A percentile compares a stretch with the other conserved stretches of the same genome.
Conservation (phyloP, 305 asterid genomes). For the Fraxinus angustifolia region DNA sequence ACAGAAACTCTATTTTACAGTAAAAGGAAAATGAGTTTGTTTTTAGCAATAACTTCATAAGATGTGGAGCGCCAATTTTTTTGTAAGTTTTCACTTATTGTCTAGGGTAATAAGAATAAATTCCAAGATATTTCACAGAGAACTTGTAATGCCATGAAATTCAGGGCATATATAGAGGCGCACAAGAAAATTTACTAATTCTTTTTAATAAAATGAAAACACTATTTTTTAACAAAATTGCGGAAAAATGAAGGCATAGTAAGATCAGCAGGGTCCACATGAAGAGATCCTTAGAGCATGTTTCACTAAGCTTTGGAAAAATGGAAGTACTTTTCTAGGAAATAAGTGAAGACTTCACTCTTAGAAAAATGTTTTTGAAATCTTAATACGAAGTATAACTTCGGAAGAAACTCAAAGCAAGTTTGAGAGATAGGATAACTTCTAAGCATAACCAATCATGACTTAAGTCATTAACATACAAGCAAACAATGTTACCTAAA, state of each 20-base stretch:
- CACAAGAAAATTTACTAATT: not conserved
- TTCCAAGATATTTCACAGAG: not conserved
- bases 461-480: not conserved
- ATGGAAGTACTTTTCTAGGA: not conserved
- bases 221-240: not conserved
- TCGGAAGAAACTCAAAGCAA: not conserved
- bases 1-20: not conserved
- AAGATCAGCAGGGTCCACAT: not conserved
- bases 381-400: not conserved
- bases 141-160: not conserved
- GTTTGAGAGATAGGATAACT: not conserved
- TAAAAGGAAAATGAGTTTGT: not conserved
- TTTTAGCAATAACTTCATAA: not conserved
- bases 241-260: not conserved
- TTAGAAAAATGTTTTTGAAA: not conserved
- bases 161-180: not conserved
- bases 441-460: not conserved
- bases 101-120: not conserved
- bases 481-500: not conserved
- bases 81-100: not conserved
- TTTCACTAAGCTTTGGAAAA: not conserved
- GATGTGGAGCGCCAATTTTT: not conserved
- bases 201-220: not conserved
- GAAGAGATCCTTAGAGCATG: not conserved
- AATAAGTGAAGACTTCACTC: not conserved